A percentile compares a stretch with the other conserved stretches of the same genome.
Conservation (phyloP, 2,329 filamentous ascomycete species). For the Alternaria panax region DNA sequence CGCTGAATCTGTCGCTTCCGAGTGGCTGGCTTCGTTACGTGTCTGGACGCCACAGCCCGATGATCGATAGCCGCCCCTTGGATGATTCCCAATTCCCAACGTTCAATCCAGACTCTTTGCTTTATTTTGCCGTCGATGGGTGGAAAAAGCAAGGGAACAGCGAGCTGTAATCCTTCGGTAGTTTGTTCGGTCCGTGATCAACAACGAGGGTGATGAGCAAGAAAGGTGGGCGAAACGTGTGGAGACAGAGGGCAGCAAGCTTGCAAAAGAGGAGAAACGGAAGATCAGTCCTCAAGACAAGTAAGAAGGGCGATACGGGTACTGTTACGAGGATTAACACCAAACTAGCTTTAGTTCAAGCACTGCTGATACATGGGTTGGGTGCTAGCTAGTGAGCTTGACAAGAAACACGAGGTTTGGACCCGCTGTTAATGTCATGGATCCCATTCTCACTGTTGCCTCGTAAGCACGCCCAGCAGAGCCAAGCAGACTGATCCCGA, state of each 20-base stretch:
- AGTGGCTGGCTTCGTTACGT: constrained; percentile 12
- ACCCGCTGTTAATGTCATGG: constrained; percentile 8
- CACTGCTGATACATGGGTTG: constrained; percentile 21
- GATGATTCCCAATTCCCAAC: not conserved
- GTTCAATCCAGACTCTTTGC: not conserved
- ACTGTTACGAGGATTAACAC: constrained; percentile 1
- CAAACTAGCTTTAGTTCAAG: constrained; percentile 1
- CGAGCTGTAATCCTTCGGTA: not conserved
- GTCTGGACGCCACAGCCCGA: constrained; percentile 10
- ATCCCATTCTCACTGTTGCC: constrained; percentile 8
- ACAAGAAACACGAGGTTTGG: constrained; percentile 22
- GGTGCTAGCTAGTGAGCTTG: constrained; percentile 11
- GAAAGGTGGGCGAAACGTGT: constrained; percentile 5
- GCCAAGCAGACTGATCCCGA: constrained; percentile 8
- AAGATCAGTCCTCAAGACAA: constrained; percentile 24
- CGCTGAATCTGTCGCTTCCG: constrained; percentile 19
- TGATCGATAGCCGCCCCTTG: constrained; percentile 6
- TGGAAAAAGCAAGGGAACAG: not conserved
- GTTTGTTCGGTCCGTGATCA: not conserved
- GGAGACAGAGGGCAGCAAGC: not conserved
- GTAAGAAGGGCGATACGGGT: constrained; percentile 13
- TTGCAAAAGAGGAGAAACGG: constrained; percentile 2
- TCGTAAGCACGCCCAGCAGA: constrained; percentile 8
- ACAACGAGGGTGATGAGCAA: not conserved
- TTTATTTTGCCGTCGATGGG: constrained; percentile 1